Evolutionary conservation across 139 green algal genomes (phyloP).

Genomic region (Volvox africanus): DNA sequence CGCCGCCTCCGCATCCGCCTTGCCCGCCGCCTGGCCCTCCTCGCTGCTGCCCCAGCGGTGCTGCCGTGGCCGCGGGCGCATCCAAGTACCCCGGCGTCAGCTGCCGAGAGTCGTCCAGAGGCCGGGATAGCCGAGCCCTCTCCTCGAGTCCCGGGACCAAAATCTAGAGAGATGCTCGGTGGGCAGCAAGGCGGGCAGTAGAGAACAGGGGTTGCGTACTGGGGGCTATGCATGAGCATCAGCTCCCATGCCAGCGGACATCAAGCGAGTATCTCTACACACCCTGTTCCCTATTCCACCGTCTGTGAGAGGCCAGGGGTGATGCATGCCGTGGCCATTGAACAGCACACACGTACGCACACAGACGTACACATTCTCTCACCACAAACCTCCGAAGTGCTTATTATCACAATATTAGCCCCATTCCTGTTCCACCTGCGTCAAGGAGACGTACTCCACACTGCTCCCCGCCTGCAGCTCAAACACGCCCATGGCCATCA

Average conservation of each 20-base stretch:
- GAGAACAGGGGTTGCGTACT: neutral
- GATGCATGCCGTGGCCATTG: neutral
- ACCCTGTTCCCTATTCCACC: neutral
- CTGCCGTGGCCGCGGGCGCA: slow-evolving; percentile 57
- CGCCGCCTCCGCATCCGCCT: neutral
- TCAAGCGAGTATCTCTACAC: neutral
- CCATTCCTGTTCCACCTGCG: slow-evolving; percentile 48
- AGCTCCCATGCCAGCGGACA: neutral
- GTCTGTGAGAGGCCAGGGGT: neutral
- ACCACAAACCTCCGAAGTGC: neutral
- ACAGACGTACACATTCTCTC: no score
- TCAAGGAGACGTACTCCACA: slow-evolving; percentile 53
- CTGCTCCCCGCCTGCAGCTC: slow-evolving; percentile 41
- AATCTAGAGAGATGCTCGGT: slow-evolving; percentile 28
- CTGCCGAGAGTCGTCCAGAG: slow-evolving; percentile 50
- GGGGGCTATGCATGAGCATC: neutral
- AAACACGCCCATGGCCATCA: slow-evolving; percentile 67
- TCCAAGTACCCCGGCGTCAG: slow-evolving; percentile 70
- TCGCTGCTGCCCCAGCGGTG: slow-evolving; percentile 47
- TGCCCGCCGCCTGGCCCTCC: neutral
- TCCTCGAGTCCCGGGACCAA: slow-evolving; percentile 70
- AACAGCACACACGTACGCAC: neutral
- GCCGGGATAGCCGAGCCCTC: slow-evolving; percentile 54
- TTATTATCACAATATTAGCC: neutral
- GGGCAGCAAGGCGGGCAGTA: neutral